phyloP scores from a whole-genome alignment of 208 protist genomes.

The Naegleria fowleri region DNA sequence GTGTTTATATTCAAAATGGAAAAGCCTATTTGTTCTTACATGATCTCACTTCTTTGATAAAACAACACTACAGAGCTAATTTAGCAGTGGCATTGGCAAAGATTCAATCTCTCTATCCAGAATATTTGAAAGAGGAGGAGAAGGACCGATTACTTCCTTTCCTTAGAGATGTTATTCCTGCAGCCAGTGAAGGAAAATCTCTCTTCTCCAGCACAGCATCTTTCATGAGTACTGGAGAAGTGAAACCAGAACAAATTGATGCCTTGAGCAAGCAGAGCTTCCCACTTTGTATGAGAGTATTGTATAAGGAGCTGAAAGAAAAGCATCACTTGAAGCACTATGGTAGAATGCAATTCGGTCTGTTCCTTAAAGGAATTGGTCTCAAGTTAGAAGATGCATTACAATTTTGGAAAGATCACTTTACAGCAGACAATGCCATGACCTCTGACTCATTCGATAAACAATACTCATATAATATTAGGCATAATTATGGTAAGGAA shows the following conservation, averaged over 20 bases:
- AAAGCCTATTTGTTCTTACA: not conserved
- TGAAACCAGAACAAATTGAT: constrained; percentile 24
- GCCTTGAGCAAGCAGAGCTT: constrained; percentile 41
- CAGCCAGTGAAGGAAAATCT: not conserved
- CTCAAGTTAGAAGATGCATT: constrained; percentile 49
- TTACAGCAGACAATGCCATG: constrained; percentile 40
- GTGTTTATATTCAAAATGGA: constrained; percentile 8
- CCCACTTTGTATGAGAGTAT: constrained; percentile 57
- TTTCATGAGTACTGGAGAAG: not conserved
- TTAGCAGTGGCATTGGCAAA: not conserved
- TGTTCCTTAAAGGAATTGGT: constrained; percentile 62
- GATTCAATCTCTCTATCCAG: not conserved
- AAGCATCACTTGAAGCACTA: constrained; percentile 52
- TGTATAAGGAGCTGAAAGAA: constrained; percentile 39
- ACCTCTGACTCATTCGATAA: constrained; percentile 52
- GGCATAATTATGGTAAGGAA: constrained; percentile 62
- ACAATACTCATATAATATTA: constrained; percentile 53
- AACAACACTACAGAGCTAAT: not conserved
- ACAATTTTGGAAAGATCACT: constrained; percentile 46
- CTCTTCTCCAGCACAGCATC: not conserved
- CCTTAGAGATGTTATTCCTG: not conserved
- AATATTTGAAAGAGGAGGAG: not conserved
- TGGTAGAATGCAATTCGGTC: constrained; percentile 52
- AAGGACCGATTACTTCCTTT: not conserved
- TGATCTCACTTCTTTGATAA: not conserved